Percentiles rank a stretch among this genome's conserved stretches.
Evolutionary conservation across 2,329 filamentous ascomycete genomes (phyloP).

Genomic region (Penicillium janthinellum): DNA sequence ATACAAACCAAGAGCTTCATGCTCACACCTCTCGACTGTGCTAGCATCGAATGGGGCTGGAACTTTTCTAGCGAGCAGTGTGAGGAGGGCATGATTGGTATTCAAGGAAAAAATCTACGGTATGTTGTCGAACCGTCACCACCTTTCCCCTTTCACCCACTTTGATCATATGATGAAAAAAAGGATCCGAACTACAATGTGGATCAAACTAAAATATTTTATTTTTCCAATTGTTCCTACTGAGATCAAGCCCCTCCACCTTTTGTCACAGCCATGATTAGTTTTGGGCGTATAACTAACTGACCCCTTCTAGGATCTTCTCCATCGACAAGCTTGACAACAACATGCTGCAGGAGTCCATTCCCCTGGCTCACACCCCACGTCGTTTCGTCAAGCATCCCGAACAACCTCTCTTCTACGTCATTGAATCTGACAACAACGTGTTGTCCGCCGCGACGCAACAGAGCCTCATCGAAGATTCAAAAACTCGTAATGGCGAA

Average conservation of each 20-base stretch:
- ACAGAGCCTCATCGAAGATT: slow-evolving; percentile 72
- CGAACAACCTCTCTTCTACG: slow-evolving; percentile 86
- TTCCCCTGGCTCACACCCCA: slow-evolving; percentile 86
- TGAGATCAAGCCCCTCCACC: slow-evolving; percentile 57
- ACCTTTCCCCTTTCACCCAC: slow-evolving; percentile 10
- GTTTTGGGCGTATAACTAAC: slow-evolving; percentile 14
- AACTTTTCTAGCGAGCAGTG: slow-evolving; percentile 96
- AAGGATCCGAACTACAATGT: slow-evolving; percentile 42
- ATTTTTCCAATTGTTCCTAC: slow-evolving; percentile 93
- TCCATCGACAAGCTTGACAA: slow-evolving; percentile 83
- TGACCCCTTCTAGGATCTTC: slow-evolving; percentile 67
- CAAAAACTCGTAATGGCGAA: slow-evolving; percentile 70
- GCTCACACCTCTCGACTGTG: slow-evolving; percentile 87
- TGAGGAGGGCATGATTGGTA: slow-evolving; percentile 89
- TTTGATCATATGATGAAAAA: slow-evolving; percentile 50
- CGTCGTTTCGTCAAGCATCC: slow-evolving; percentile 85
- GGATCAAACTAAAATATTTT: slow-evolving; percentile 48
- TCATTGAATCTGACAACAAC: slow-evolving; percentile 91
- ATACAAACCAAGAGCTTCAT: slow-evolving; percentile 84
- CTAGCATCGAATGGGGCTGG: slow-evolving; percentile 88
- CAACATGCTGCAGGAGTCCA: slow-evolving; percentile 82
- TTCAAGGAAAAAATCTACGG: slow-evolving; percentile 85
- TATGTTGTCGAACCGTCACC: slow-evolving; percentile 49
- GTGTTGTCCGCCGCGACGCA: slow-evolving; percentile 79
- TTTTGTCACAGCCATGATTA: not conserved